phyloP scores from a whole-genome alignment of 306 rosid species.

The Echinosophora koreensis region DNA sequence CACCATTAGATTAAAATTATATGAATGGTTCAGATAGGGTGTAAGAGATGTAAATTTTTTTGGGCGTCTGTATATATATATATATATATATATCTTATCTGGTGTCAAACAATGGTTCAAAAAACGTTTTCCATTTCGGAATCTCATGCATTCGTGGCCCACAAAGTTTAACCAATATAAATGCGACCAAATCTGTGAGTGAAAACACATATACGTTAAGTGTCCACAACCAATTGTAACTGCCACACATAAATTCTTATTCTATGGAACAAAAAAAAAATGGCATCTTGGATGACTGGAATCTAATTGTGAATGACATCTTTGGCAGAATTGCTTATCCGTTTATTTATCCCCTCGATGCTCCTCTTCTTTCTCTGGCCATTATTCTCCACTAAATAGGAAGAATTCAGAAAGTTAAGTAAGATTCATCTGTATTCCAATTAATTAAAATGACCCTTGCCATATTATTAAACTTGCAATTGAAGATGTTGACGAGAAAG shows the following conservation, averaged over 20 bases:
- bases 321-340: constrained; percentile 44
- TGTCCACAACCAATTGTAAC: constrained; percentile 45
- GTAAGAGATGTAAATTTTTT: too few species aligned
- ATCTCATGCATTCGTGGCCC: constrained; percentile 39
- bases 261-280: constrained; percentile 33
- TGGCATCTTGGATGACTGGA: constrained; percentile 42
- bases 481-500: constrained; percentile 20
- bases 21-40: too few species aligned
- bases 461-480: constrained; percentile 19
- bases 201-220: constrained; percentile 43
- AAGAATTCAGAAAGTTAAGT: constrained; percentile 17
- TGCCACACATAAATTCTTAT: constrained; percentile 44
- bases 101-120: too few species aligned
- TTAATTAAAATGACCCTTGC: background rate
- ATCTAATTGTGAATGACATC: constrained; percentile 15
- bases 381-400: constrained; percentile 44
- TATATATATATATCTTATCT: too few species aligned
- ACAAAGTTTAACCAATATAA: constrained; percentile 29
- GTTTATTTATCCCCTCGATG: background rate
- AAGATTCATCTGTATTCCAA: constrained; percentile 28
- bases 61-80: too few species aligned
- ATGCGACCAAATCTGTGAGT: constrained; percentile 43
- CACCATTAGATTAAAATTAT: too few species aligned
- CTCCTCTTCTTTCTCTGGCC: constrained; percentile 29
- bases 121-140: too few species aligned